phyloP scores from a whole-genome alignment of 768 basidiomycete genomes.

The Wakefieldia striispora region DNA sequence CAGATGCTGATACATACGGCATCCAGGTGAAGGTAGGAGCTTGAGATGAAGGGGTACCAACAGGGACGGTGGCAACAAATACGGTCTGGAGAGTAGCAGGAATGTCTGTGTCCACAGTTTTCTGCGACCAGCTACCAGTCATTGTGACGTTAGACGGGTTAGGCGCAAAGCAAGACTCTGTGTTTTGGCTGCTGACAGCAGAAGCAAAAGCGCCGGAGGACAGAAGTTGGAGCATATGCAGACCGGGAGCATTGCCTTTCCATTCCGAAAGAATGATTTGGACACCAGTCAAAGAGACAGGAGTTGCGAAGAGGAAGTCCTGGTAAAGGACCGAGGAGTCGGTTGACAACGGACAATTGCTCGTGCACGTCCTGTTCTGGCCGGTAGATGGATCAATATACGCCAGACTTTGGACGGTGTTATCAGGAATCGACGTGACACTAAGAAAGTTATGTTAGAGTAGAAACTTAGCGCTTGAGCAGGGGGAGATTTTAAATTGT shows the following conservation, averaged over 20 bases:
- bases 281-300: slow-evolving; percentile 79
- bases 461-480: neutral
- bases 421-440: slow-evolving; percentile 86
- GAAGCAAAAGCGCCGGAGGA: slow-evolving; percentile 91
- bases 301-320: slow-evolving; percentile 80
- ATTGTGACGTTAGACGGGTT: slow-evolving; percentile 63
- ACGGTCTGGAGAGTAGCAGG: slow-evolving; percentile 78
- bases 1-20: slow-evolving; percentile 89
- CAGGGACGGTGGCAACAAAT: slow-evolving; percentile 62
- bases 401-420: slow-evolving; percentile 69
- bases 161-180: slow-evolving; percentile 73
- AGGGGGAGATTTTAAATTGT: slow-evolving; percentile 1
- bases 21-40: slow-evolving; percentile 87
- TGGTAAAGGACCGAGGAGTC: slow-evolving; percentile 81
- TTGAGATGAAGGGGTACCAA: slow-evolving; percentile 56
- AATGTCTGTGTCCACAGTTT: slow-evolving; percentile 66
- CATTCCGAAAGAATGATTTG: slow-evolving; percentile 79
- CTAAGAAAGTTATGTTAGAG: slow-evolving; percentile 39
- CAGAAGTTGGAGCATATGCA: slow-evolving; percentile 90
- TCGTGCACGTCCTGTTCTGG: slow-evolving; percentile 73
- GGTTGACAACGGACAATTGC: slow-evolving; percentile 75
- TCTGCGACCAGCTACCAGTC: slow-evolving; percentile 69
- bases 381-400: slow-evolving; percentile 77
- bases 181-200: slow-evolving; percentile 58
- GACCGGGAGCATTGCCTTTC: slow-evolving; percentile 71